Base-by-base conservation (phyloP, 495 filamentous ascomycete species). In the Penicillium turbatum region DNA sequence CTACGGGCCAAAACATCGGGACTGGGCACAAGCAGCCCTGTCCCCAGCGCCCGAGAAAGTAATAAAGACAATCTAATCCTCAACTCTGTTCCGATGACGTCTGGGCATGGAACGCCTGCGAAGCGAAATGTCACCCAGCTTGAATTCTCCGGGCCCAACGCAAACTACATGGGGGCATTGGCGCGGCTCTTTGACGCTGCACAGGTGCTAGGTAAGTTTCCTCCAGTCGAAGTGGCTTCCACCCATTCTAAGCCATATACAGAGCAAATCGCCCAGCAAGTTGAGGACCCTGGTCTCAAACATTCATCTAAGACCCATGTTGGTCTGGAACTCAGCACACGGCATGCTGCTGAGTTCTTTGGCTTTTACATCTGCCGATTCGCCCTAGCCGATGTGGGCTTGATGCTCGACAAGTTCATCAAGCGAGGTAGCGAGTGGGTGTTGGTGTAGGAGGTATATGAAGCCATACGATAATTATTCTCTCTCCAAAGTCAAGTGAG, bases 381-480 rank as follows among this genome's bases (percentile, higher is more conserved):
- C 66, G 90, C 90, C 27, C 70, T 97, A 41, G 77, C 86, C 7
- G 93, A 98, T 70, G 73, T 98, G 54, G 79, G 83, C 36, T 63
- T 96, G 66, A 80, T 98, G 75, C 77, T 97, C 64, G 93, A 98
- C 69, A 98, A 97, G 69, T 97, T 92, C 64, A 84, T 98, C 66
- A 97, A 97, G 77, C 82, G 92, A 54, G 90, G 92, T 31, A 95
- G 84, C 59, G 92, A 98, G 73, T 97, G 92, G 92, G 93, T 95
- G 41, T 74, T 96, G 56, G 78, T 78, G 26, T 74, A 62, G 35
- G 26, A 21, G 32, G 16, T 48, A 46, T 45, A 53, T 40, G 43
- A 47, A 51, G 39, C 45, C 32, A 56, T 51, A 51, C 48, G 54
- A 56, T 36, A 43, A 36, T 32, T 38, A 39, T 9, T 10, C 39